Conservation (phyloP, 257 asterid genomes). For the Asclepias syriaca region DNA sequence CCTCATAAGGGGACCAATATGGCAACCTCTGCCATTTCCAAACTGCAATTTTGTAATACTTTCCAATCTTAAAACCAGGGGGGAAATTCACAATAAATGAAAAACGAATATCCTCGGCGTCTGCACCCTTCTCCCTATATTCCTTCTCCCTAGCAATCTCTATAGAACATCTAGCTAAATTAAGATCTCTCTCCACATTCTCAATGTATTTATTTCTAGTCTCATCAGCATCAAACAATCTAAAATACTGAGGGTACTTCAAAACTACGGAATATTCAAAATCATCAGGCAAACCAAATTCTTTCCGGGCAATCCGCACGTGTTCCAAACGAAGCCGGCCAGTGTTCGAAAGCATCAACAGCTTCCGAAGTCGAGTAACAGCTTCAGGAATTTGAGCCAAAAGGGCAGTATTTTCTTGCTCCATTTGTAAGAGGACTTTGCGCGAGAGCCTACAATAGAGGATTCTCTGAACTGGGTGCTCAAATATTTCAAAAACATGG, state of each 20-base stretch:
- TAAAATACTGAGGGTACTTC: conserved; percentile 56
- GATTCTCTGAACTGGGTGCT: conserved; percentile 87
- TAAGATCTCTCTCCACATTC: conserved; percentile 51
- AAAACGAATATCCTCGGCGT: conserved; percentile 75
- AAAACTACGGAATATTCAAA: conserved; percentile 66
- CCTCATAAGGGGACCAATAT: conserved; percentile 89
- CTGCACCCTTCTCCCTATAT: conserved; percentile 63
- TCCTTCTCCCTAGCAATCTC: conserved; percentile 65
- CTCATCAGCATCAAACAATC: conserved; percentile 81
- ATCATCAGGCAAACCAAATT: conserved; percentile 84
- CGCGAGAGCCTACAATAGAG: conserved; percentile 65
- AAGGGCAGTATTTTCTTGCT: conserved; percentile 62
- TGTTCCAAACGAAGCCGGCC: conserved; percentile 76
- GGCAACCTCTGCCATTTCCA: conserved; percentile 98
- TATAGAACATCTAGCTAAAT: conserved; percentile 54
- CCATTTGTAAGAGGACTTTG: conserved; percentile 53
- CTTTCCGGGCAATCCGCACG: conserved; percentile 68
- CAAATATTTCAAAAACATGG: conserved; percentile 78
- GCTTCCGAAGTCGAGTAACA: conserved; percentile 58
- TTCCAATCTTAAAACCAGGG: conserved; percentile 81
- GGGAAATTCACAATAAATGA: conserved; percentile 75
- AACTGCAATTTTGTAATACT: conserved; percentile 72
- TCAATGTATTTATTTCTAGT: conserved; percentile 77
- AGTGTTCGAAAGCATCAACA: conserved; percentile 57
- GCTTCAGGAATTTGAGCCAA: conserved; percentile 56